A percentile compares a stretch with the other conserved stretches of the same genome.
These are phyloP conservation scores for Tetrapyrgos nigripes DNA, from an alignment of 1,284 basidiomycete genomes.

Conservation along the genomic window DNA sequence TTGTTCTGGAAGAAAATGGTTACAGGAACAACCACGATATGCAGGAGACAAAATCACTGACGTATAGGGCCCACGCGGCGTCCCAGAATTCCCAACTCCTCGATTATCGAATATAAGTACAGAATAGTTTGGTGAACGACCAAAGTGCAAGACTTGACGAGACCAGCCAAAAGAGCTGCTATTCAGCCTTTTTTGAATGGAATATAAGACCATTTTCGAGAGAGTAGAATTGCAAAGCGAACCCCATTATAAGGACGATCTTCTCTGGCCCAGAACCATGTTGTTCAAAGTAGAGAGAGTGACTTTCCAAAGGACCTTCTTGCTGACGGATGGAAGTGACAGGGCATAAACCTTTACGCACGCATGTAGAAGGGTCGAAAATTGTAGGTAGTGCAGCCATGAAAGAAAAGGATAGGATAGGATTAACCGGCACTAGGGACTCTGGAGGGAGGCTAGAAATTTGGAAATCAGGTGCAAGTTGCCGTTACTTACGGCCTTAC, in stretches of 20 bases:
- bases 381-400: slow-evolving; percentile 40
- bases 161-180: slow-evolving; percentile 69
- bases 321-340: slow-evolving; percentile 64
- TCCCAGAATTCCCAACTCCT: slow-evolving; percentile 81
- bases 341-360: slow-evolving; percentile 74
- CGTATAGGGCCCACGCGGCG: slow-evolving; percentile 76
- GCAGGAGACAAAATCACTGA: slow-evolving; percentile 29
- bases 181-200: slow-evolving; percentile 51
- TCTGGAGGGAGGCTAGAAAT: no score
- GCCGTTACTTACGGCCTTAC: no score
- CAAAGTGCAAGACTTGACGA: slow-evolving; percentile 66
- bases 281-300: slow-evolving; percentile 79
- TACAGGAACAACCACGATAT: slow-evolving; percentile 2
- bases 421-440: no score
- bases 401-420: not conserved
- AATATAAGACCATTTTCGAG: not conserved
- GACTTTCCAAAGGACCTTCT: slow-evolving; percentile 58
- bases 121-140: slow-evolving; percentile 51
- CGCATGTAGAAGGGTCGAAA: slow-evolving; percentile 63
- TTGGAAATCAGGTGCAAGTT: no score
- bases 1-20: slow-evolving; percentile 53
- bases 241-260: slow-evolving; percentile 78
- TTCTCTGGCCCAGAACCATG: slow-evolving; percentile 71
- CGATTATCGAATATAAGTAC: slow-evolving; percentile 88
- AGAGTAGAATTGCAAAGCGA: slow-evolving; percentile 13